Conservation (phyloP, 208 protist species). For the Trypanosoma avium region DNA sequence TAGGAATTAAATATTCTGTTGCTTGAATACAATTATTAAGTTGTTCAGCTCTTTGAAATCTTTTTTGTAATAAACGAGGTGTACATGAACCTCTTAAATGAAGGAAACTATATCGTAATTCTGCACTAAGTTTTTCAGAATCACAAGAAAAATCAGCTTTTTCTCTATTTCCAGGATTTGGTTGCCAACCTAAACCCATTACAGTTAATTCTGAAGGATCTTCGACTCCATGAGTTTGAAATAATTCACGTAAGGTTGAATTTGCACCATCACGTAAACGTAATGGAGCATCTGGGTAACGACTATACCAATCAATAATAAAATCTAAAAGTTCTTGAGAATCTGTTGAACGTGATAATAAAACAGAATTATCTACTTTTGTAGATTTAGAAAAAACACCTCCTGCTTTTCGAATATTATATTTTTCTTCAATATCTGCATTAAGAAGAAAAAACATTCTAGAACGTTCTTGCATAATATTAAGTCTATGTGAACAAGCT, state of each 20-base stretch:
- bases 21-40: constrained; percentile 48
- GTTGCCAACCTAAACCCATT: constrained; percentile 86
- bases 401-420: constrained; percentile 72
- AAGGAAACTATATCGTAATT: constrained; percentile 83
- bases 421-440: constrained; percentile 82
- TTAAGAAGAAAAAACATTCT: constrained; percentile 92
- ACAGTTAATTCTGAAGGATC: constrained; percentile 68
- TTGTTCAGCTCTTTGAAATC: constrained; percentile 56
- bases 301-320: constrained; percentile 68
- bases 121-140: constrained; percentile 48
- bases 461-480: constrained; percentile 92
- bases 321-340: constrained; percentile 81
- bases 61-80: constrained; percentile 49
- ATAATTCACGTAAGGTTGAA: constrained; percentile 76
- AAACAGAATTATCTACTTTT: constrained; percentile 86
- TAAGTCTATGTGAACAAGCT: constrained; percentile 84
- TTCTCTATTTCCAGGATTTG: constrained; percentile 20
- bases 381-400: constrained; percentile 81
- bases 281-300: constrained; percentile 52
- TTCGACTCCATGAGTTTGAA: constrained; percentile 52
- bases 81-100: constrained; percentile 56
- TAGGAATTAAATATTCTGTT: constrained; percentile 79
- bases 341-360: constrained; percentile 65
- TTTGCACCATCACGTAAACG: constrained; percentile 54
- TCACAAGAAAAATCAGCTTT: constrained; percentile 39